Conservation (phyloP, 163 green algal species). For the Scenedesmus sp. region DNA sequence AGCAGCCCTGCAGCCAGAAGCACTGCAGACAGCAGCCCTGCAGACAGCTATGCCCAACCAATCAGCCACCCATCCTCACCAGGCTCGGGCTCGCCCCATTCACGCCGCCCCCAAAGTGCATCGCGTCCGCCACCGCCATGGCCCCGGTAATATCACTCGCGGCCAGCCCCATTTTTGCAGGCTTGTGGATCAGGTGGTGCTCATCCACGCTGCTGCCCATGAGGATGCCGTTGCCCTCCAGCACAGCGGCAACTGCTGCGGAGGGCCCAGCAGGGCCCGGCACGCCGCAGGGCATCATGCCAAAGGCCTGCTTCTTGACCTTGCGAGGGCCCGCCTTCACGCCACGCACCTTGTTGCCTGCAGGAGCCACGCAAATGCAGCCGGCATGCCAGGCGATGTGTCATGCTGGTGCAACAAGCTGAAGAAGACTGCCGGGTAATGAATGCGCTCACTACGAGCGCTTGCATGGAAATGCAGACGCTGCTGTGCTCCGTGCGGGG, state of each 20-base stretch:
- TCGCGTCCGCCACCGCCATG: constrained; percentile 40
- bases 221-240: constrained; percentile 35
- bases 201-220: constrained; percentile 46
- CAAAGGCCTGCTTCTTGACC: constrained; percentile 22
- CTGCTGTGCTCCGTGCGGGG: too few species aligned
- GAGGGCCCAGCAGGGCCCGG: constrained; percentile 9
- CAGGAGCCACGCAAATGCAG: background rate
- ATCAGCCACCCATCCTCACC: constrained; percentile 12
- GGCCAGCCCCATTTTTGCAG: constrained; percentile 15
- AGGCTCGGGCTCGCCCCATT: constrained; percentile 18
- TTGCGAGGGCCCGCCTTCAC: constrained; percentile 45
- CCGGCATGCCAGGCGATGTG: background rate
- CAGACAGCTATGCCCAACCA: background rate
- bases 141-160: constrained; percentile 45
- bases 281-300: background rate
- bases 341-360: constrained; percentile 45
- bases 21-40: background rate
- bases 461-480: too few species aligned
- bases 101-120: constrained; percentile 11
- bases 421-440: too few species aligned
- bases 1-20: too few species aligned
- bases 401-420: too few species aligned
- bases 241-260: constrained; percentile 37
- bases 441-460: background rate
- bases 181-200: constrained; percentile 52